These are phyloP conservation scores for Citrus hindsii DNA, from an alignment of 345 rosid species.

Conservation along the genomic window DNA sequence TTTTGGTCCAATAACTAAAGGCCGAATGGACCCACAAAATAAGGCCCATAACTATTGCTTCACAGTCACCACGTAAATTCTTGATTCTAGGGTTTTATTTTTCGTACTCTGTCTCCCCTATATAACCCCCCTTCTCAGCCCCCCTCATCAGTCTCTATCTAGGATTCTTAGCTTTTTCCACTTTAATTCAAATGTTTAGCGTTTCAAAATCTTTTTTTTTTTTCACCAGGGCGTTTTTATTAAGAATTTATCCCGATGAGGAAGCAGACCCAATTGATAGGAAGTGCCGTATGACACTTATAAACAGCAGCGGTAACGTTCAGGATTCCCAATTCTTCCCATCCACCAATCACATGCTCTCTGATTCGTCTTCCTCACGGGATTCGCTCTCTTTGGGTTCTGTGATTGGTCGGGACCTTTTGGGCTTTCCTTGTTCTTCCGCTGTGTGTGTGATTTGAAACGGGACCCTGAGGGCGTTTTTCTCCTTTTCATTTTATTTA, in stretches of 20 bases:
- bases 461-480: slow-evolving; percentile 54
- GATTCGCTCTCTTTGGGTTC: slow-evolving; percentile 11
- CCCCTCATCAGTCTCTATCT: not conserved
- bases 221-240: not conserved
- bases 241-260: slow-evolving; percentile 28
- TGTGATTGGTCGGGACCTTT: slow-evolving; percentile 12
- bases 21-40: not conserved
- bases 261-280: slow-evolving; percentile 54
- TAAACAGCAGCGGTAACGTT: slow-evolving; percentile 18
- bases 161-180: not conserved
- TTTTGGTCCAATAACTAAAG: too few species aligned
- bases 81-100: not conserved
- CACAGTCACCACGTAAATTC: not conserved
- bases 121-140: not conserved
- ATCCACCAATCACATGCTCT: slow-evolving; percentile 14
- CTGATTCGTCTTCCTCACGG: slow-evolving; percentile 12
- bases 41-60: not conserved
- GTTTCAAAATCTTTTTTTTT: not conserved
- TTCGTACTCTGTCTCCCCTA: not conserved
- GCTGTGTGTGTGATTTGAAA: slow-evolving; percentile 52
- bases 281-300: slow-evolving; percentile 73
- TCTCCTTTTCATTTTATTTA: not conserved
- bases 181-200: not conserved
- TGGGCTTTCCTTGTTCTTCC: slow-evolving; percentile 11
- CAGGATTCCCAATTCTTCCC: slow-evolving; percentile 4